These are phyloP conservation scores for grape (Vitis vinifera) DNA, from an alignment of 164 flowering plant genomes.

Conservation along the genomic window ASM3070453v1 NC_081822.1:967001-967500, in stretches of 20 bases:
- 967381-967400: neutral
- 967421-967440: neutral
- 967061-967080: no score
- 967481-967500: neutral
- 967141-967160: no score
- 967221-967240: no score
- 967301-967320: neutral
- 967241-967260: neutral
- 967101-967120: no score
- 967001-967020: no score
- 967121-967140: no score
- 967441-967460: neutral
- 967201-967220: no score
- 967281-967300: neutral
- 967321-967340: neutral
- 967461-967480: neutral
- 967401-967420: neutral
- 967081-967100: no score
- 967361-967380: neutral
- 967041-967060: no score
- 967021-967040: no score
- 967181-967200: no score
- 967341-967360: neutral
- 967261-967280: neutral
- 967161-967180: no score